Percentiles rank a stretch among this genome's conserved stretches.
Conservation (phyloP, 2,329 filamentous ascomycete species). For the Fusarium nurragi region DNA sequence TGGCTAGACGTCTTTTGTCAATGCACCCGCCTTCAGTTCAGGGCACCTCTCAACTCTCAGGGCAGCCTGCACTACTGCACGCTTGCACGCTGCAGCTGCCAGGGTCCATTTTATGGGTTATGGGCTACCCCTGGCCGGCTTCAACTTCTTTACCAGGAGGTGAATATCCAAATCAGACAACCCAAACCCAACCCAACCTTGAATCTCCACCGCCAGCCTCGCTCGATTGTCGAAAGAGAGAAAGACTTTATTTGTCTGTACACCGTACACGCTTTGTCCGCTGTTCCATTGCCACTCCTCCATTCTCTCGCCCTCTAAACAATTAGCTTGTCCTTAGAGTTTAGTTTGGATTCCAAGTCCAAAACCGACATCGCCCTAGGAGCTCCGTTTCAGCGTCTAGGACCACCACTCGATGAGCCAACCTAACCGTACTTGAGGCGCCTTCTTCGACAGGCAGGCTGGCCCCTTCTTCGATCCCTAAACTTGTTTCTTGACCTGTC, state of each 20-base stretch:
- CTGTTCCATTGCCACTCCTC: conserved; percentile 5
- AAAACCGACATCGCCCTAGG: conserved; percentile 27
- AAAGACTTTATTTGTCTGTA: conserved; percentile 20
- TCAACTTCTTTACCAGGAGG: conserved; percentile 31
- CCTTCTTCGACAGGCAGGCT: conserved; percentile 31
- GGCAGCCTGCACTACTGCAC: conserved; percentile 10
- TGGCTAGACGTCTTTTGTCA: conserved; percentile 22
- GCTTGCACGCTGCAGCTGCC: conserved; percentile 21
- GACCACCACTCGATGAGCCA: conserved; percentile 38
- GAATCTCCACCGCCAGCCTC: conserved; percentile 40
- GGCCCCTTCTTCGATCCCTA: conserved; percentile 17
- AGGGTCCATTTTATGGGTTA: conserved; percentile 29
- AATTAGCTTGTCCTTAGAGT: conserved; percentile 31
- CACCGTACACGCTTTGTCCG: conserved; percentile 7
- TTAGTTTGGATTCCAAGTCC: conserved; percentile 32
- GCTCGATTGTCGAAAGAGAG: conserved; percentile 19
- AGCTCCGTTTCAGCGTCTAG: conserved; percentile 39
- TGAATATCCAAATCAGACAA: conserved; percentile 34
- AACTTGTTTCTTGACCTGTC: conserved; percentile 7
- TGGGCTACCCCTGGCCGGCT: conserved; percentile 36
- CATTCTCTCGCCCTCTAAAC: conserved; percentile 6
- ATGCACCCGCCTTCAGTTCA: conserved; percentile 29
- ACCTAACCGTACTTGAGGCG: conserved; percentile 24
- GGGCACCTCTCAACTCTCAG: conserved; percentile 30
- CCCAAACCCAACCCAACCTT: conserved; percentile 9